A percentile compares a stretch with the other conserved stretches of the same genome.
phyloP scores from a whole-genome alignment of 805 yeast species.

The Candida schatavii region DNA sequence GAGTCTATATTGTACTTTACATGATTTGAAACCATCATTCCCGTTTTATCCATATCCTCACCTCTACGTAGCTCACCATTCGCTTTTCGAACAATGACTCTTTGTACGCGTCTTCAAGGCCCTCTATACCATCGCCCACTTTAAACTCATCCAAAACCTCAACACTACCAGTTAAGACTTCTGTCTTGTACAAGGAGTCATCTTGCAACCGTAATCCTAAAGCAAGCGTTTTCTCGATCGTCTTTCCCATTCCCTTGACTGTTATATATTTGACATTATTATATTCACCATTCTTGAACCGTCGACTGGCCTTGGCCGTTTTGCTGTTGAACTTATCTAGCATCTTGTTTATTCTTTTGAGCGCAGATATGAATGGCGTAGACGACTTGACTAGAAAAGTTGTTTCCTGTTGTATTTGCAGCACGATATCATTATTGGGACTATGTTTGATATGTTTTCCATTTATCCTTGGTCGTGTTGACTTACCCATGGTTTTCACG shows the following conservation, averaged over 20 bases:
- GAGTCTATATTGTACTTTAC: too few species aligned
- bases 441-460: slow-evolving; percentile 52
- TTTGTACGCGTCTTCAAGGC: slow-evolving; percentile 28
- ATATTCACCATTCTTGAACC: slow-evolving; percentile 30
- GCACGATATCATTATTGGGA: slow-evolving; percentile 43
- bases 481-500: too few species aligned
- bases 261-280: slow-evolving; percentile 46
- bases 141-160: slow-evolving; percentile 70
- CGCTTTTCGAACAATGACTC: slow-evolving; percentile 39
- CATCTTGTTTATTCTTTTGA: slow-evolving; percentile 60
- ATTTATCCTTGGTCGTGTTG: slow-evolving; percentile 12
- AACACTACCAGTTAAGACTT: slow-evolving; percentile 60
- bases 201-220: slow-evolving; percentile 59
- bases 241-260: slow-evolving; percentile 70
- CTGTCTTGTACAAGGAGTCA: slow-evolving; percentile 50
- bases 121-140: slow-evolving; percentile 10
- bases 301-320: slow-evolving; percentile 6
- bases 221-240: slow-evolving; percentile 61
- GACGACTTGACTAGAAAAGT: slow-evolving; percentile 56
- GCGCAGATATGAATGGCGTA: slow-evolving; percentile 72
- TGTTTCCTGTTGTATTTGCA: slow-evolving; percentile 42
- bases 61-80: slow-evolving; percentile 48
- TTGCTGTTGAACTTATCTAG: slow-evolving; percentile 38
- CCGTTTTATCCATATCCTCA: slow-evolving; percentile 36
- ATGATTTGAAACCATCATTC: too few species aligned